Evolutionary conservation across 192 early-diverging fungal species (phyloP).

Genomic region (Bifiguratus adelaidae): DNA sequence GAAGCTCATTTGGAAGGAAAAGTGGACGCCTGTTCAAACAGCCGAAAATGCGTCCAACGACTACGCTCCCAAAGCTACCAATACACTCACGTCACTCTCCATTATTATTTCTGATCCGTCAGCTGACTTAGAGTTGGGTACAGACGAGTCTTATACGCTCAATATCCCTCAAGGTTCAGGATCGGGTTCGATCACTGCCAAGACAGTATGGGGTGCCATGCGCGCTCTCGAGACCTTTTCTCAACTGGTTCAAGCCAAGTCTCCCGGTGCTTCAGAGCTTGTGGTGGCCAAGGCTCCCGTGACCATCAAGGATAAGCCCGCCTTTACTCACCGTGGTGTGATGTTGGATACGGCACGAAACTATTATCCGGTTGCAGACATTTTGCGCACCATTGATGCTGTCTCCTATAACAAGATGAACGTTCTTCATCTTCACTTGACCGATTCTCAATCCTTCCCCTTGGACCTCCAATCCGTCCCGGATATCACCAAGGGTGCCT

Average conservation of each 20-base stretch:
- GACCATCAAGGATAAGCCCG: slow-evolving; percentile 48
- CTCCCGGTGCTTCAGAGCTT: slow-evolving; percentile 11
- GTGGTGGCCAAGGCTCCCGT: slow-evolving; percentile 35
- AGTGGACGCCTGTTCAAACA: slow-evolving; percentile 17
- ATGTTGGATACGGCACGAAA: slow-evolving; percentile 66
- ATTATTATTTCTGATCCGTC: slow-evolving; percentile 32
- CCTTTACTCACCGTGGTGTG: slow-evolving; percentile 55
- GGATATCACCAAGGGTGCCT: slow-evolving; percentile 59
- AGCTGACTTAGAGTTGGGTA: slow-evolving; percentile 36
- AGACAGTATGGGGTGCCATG: slow-evolving; percentile 54
- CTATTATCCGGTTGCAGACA: slow-evolving; percentile 47
- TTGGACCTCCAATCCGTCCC: slow-evolving; percentile 46
- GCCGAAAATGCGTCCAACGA: background rate
- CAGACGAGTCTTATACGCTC: slow-evolving; percentile 65
- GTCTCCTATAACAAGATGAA: slow-evolving; percentile 80
- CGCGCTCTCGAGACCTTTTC: slow-evolving; percentile 64
- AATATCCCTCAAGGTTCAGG: slow-evolving; percentile 31
- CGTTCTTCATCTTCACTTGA: slow-evolving; percentile 74
- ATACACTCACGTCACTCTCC: slow-evolving; percentile 9
- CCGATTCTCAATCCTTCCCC: slow-evolving; percentile 64
- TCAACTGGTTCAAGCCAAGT: slow-evolving; percentile 41
- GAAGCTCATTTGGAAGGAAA: slow-evolving; percentile 12
- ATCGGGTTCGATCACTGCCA: slow-evolving; percentile 42
- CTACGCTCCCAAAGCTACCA: background rate
- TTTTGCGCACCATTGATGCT: slow-evolving; percentile 62